Percentiles rank a stretch among this genome's conserved stretches.
Conservation (phyloP, 768 basidiomycete genomes). For the Trametes punicea region DNA sequence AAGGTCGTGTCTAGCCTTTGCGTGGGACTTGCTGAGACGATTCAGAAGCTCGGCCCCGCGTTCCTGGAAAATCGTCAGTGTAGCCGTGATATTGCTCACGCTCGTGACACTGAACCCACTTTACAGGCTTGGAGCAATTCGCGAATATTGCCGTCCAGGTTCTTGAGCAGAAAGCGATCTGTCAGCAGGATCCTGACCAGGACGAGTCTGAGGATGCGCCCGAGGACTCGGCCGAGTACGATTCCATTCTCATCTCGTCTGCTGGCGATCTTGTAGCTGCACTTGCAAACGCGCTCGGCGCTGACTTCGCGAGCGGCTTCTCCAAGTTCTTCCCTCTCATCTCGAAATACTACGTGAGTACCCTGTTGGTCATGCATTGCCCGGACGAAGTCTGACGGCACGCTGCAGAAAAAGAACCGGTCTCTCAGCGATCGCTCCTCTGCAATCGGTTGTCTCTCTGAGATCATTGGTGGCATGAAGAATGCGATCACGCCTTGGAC, state of each 20-base stretch:
- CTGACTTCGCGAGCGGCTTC: constrained; percentile 82
- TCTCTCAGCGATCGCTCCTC: constrained; percentile 90
- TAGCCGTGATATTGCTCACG: not conserved
- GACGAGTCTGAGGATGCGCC: constrained; percentile 83
- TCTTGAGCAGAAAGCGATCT: constrained; percentile 90
- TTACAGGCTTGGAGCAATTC: constrained; percentile 67
- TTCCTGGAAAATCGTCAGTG: constrained; percentile 75
- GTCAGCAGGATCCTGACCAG: constrained; percentile 94
- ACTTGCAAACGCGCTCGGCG: constrained; percentile 79
- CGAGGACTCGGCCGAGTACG: constrained; percentile 93
- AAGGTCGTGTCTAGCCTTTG: constrained; percentile 86
- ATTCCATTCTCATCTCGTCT: constrained; percentile 90
- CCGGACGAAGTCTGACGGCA: not conserved
- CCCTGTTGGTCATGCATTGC: too few relatives aligned
- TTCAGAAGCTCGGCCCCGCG: constrained; percentile 88
- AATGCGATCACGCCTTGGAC: constrained; percentile 81
- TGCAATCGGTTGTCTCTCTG: constrained; percentile 90
- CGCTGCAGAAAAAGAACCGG: constrained; percentile 70
- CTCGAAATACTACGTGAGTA: constrained; percentile 84
- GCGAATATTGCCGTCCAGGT: constrained; percentile 81
- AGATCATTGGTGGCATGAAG: constrained; percentile 94
- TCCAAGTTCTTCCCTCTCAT: constrained; percentile 85
- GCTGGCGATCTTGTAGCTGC: constrained; percentile 93
- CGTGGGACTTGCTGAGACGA: constrained; percentile 84
- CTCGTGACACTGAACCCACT: not conserved